Percentiles rank a stretch among this genome's conserved stretches.
phyloP scores from a whole-genome alignment of 108 stramenopile species.

The Pseudonitzschia multiseries region DNA sequence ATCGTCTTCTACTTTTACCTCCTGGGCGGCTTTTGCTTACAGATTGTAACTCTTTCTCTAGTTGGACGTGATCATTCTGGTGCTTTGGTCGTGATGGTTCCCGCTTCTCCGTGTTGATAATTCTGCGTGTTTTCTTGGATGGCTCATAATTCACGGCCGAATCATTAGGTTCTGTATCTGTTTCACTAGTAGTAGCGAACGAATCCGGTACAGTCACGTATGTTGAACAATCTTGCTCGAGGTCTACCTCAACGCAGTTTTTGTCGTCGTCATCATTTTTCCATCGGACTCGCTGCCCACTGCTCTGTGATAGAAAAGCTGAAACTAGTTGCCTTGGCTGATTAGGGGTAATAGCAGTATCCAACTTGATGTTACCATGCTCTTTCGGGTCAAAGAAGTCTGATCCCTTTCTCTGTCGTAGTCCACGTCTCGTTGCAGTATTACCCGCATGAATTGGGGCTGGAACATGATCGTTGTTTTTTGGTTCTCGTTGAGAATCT shows the following conservation, averaged over 20 bases:
- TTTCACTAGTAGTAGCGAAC: background rate
- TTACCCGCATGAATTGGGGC: background rate
- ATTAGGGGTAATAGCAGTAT: conserved; percentile 16
- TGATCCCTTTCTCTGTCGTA: conserved; percentile 13
- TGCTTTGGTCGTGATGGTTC: background rate
- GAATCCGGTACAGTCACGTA: background rate
- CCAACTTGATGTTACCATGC: background rate
- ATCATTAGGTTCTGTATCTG: background rate
- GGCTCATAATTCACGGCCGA: background rate
- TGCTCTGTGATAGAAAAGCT: conserved; percentile 15
- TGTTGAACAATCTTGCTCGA: background rate
- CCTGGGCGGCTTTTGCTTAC: background rate
- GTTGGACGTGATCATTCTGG: background rate
- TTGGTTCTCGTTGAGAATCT: background rate
- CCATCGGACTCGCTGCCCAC: conserved; percentile 37
- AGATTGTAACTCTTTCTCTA: background rate
- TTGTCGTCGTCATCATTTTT: conserved; percentile 3
- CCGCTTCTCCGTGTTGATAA: background rate
- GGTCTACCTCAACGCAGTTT: background rate
- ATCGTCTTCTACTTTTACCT: background rate
- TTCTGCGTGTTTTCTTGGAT: background rate
- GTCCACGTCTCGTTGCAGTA: background rate
- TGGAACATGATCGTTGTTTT: background rate
- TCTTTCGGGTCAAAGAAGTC: conserved; percentile 24
- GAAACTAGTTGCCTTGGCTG: conserved; percentile 22